Percentiles rank a stretch among this genome's conserved stretches.
phyloP scores from a whole-genome alignment of 2,329 filamentous ascomycete genomes.

The Hypoxylon sp. region DNA sequence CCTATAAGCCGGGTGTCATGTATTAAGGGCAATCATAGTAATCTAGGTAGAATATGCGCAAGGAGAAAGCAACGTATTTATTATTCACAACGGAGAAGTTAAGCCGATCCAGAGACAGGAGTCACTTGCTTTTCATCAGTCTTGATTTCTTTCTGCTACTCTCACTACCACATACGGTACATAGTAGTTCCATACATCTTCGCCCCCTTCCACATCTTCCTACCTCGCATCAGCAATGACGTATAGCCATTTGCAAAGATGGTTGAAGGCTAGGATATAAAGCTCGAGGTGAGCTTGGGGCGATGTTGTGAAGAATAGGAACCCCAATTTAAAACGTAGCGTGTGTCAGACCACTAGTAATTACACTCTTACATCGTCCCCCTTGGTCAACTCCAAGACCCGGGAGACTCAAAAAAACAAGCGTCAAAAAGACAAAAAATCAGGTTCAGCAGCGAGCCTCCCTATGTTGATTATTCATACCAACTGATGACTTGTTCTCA shows the following conservation, averaged over 20 bases:
- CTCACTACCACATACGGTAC: constrained; percentile 25
- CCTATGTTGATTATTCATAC: constrained; percentile 21
- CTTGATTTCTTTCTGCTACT: constrained; percentile 38
- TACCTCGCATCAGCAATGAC: constrained; percentile 20
- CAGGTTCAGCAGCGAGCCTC: constrained; percentile 7
- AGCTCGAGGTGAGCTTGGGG: constrained; percentile 8
- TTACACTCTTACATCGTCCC: constrained; percentile 30
- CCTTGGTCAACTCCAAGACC: constrained; percentile 12
- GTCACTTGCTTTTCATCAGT: constrained; percentile 38
- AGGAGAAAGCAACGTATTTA: not conserved
- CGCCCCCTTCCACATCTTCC: constrained; percentile 5
- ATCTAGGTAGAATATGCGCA: not conserved
- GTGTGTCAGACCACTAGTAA: constrained; percentile 26
- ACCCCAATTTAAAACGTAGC: constrained; percentile 13
- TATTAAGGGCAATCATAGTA: not conserved
- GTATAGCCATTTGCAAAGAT: constrained; percentile 11
- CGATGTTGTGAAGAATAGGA: constrained; percentile 6
- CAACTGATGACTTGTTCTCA: constrained; percentile 10
- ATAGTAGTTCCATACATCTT: not conserved
- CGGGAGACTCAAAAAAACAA: constrained; percentile 15
- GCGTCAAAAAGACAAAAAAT: constrained; percentile 33
- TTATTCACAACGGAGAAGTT: constrained; percentile 9
- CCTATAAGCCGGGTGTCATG: not conserved
- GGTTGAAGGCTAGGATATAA: constrained; percentile 4
- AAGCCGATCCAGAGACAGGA: not conserved